phyloP scores from a whole-genome alignment of 2,329 filamentous ascomycete genomes.

The Ceratocystiopsis sp. region DNA sequence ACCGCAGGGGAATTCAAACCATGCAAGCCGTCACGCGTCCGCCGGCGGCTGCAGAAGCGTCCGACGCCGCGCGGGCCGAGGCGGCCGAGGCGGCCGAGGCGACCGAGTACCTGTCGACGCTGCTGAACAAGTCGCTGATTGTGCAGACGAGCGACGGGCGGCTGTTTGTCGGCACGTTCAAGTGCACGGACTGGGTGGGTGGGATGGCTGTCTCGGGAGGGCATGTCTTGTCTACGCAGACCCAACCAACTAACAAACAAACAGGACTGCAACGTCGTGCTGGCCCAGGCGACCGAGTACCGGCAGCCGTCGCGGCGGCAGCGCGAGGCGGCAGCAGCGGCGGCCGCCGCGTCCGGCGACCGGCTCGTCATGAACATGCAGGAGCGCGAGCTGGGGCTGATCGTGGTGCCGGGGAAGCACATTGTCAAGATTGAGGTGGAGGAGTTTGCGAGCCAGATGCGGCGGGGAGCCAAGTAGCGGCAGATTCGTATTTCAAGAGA shows the following conservation, averaged over 20 bases:
- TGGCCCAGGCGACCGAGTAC: slow-evolving; percentile 78
- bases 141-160: slow-evolving; percentile 68
- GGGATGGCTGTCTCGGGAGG: background rate
- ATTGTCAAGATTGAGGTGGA: slow-evolving; percentile 82
- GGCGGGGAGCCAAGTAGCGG: background rate
- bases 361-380: slow-evolving; percentile 53
- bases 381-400: slow-evolving; percentile 71
- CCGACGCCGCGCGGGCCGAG: too few relatives aligned
- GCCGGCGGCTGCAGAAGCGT: too few relatives aligned
- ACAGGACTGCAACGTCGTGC: slow-evolving; percentile 76
- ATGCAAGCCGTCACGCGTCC: too few relatives aligned
- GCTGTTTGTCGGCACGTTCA: slow-evolving; percentile 79
- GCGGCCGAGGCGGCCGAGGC: slow-evolving; percentile 1
- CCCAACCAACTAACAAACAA: background rate
- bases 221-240: background rate
- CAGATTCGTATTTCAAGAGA: too few relatives aligned
- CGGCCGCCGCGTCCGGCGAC: slow-evolving; percentile 8
- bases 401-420: slow-evolving; percentile 76
- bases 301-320: slow-evolving; percentile 47
- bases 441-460: slow-evolving; percentile 44
- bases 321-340: slow-evolving; percentile 17
- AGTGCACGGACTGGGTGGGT: slow-evolving; percentile 79
- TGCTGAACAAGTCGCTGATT: slow-evolving; percentile 65
- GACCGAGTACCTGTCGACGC: slow-evolving; percentile 35
- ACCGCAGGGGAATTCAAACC: too few relatives aligned